Evolutionary conservation across 805 yeast species (phyloP).

Genomic region (Candida incommunis): DNA sequence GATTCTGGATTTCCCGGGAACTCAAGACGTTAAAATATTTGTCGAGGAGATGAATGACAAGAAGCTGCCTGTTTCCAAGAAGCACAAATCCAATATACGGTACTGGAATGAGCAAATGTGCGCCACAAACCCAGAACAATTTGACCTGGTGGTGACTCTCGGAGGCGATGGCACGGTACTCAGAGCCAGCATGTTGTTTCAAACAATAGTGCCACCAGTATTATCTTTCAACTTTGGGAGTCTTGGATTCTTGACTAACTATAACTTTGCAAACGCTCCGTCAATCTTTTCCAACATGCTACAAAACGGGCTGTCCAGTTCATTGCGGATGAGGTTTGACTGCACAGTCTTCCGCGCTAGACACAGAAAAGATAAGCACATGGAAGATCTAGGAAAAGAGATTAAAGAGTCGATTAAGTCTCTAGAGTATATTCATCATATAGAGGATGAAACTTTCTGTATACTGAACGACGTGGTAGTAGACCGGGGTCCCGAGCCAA

Average conservation of each 20-base stretch:
- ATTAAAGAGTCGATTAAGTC: not conserved
- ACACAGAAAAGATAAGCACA: constrained; percentile 10
- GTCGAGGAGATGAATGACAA: not conserved
- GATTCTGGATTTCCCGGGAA: not conserved
- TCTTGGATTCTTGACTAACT: constrained; percentile 81
- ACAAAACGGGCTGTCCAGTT: constrained; percentile 58
- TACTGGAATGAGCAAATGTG: not conserved
- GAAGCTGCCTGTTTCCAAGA: not conserved
- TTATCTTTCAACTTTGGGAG: constrained; percentile 83
- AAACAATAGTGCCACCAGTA: constrained; percentile 79
- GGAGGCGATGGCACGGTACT: constrained; percentile 99
- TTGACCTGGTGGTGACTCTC: constrained; percentile 71
- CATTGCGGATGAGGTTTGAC: constrained; percentile 75
- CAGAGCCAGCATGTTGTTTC: constrained; percentile 76
- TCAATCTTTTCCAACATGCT: constrained; percentile 42
- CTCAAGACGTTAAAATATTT: not conserved
- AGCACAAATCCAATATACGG: not conserved
- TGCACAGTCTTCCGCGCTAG: constrained; percentile 26
- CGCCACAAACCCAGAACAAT: constrained; percentile 26
- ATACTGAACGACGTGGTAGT: constrained; percentile 82
- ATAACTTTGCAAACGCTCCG: constrained; percentile 60
- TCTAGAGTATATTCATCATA: not conserved
- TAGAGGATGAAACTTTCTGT: constrained; percentile 24
- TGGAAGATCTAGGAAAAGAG: constrained; percentile 20
- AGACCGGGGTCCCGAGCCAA: constrained; percentile 90